These are phyloP conservation scores for Gaertneriomyces semiglobifer DNA, from an alignment of 192 early-diverging fungal genomes.

Conservation along the genomic window DNA sequence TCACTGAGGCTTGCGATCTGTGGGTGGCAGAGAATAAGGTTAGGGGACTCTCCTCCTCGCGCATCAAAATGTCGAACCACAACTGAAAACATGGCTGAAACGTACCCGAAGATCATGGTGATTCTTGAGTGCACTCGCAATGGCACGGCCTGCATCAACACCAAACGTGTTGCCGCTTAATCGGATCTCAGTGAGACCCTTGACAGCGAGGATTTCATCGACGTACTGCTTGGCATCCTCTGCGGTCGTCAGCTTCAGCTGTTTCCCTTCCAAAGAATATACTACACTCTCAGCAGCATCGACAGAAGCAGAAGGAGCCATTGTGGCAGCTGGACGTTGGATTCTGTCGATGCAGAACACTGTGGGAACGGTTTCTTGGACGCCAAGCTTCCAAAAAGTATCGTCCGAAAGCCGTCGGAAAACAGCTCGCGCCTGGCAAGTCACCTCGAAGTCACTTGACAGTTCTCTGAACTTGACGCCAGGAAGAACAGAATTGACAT, in stretches of 20 bases:
- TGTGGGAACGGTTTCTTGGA: too few species aligned
- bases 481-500: too few species aligned
- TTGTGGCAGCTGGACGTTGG: too few species aligned
- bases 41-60: background rate
- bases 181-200: constrained; percentile 65
- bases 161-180: constrained; percentile 91
- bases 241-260: constrained; percentile 83
- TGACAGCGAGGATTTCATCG: constrained; percentile 61
- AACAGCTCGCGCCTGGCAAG: too few species aligned
- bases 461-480: too few species aligned
- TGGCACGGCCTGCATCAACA: constrained; percentile 79
- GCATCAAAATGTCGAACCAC: background rate
- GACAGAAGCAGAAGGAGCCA: too few species aligned
- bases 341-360: too few species aligned
- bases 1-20: constrained; percentile 84
- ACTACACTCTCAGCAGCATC: constrained; percentile 6
- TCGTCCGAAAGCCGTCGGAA: too few species aligned
- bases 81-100: background rate
- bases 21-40: background rate
- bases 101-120: constrained; percentile 72
- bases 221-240: constrained; percentile 76
- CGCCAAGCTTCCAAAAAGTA: too few species aligned
- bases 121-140: constrained; percentile 67
- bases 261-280: constrained; percentile 77
- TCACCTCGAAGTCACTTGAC: too few species aligned